Conservation (phyloP, 2,329 filamentous ascomycete genomes). For the Ophiostoma perfectum region DNA sequence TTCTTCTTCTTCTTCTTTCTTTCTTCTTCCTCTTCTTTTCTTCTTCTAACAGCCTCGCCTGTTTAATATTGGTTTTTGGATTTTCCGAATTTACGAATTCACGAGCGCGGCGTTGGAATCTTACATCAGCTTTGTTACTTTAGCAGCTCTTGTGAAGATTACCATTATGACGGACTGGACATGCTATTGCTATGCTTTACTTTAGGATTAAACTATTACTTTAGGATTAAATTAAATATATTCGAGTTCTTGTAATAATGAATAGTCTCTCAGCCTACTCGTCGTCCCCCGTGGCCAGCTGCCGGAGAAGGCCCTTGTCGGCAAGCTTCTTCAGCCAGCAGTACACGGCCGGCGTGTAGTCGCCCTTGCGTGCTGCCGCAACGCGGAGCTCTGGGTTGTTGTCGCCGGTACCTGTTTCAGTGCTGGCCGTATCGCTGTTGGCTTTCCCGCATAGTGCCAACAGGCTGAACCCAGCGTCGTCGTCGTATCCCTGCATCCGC, state of each 20-base stretch:
- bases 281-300: constrained; percentile 22
- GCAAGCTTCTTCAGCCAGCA: constrained; percentile 65
- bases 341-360: constrained; percentile 65
- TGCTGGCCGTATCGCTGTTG: constrained; percentile 35
- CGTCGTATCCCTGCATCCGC: constrained; percentile 48
- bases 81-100: background rate
- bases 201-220: too few relatives aligned
- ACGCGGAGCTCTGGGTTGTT: constrained; percentile 41
- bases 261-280: background rate
- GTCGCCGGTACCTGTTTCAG: constrained; percentile 43
- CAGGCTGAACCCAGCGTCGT: constrained; percentile 47
- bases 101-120: background rate
- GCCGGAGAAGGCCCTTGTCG: constrained; percentile 53
- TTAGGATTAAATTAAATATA: too few relatives aligned
- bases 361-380: constrained; percentile 53
- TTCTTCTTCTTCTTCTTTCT: background rate
- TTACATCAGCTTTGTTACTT: background rate
- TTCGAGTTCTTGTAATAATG: too few relatives aligned
- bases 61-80: background rate
- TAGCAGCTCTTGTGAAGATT: background rate
- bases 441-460: constrained; percentile 64
- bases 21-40: background rate
- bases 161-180: background rate
- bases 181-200: too few relatives aligned
- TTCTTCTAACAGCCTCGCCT: background rate